Base-by-base conservation (phyloP, 106 monocot species). In the Allium sativum region DNA sequence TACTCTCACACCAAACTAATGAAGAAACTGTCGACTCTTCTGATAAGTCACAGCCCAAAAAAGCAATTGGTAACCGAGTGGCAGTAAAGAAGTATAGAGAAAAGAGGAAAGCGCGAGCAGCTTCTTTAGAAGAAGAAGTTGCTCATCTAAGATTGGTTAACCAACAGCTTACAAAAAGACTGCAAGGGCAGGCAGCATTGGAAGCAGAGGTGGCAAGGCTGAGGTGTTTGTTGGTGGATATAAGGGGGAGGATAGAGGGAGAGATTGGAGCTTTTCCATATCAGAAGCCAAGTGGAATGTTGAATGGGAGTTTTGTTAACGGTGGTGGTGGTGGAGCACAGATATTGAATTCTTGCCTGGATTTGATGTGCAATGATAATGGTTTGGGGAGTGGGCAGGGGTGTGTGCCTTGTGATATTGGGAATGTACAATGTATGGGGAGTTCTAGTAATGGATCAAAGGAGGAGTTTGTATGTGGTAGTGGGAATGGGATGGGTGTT, bases 221-320 rank as follows among this genome's bases (percentile, higher is more conserved):
- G 10, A 79, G 81, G 42, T 87, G 90, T 68, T 71, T 96, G 77
- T 77, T 96, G 56, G 96, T 91, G 55, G 96, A 96, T 74, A 73
- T 96, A 21, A 77, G 96, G 47, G 90, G 91, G 66, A 87, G 96
- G 73, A 96, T 96, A 21, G 96, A 96, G 44, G 84, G 82, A 42
- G 96, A 90, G 69, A 76, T 96, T 62, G 96, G 90, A 11, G 50
- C 73, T 8, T 96, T 96, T 57, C 96, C 96, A 62, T 94, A 94
- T 61, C 77, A 83, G 61, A 94, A 70, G 56, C 67, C 79, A 18
- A 74, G 74, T 19, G 51, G 75, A n/a, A 69, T 55, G 61, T 21
- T 53, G 6, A 61, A 46, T 10, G 61, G 67, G 46, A 74, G 48
- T 61, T 42, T 63, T 44, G 55, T 77, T 8, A 31, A 31, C 5